phyloP scores from a whole-genome alignment of 2,329 filamentous ascomycete genomes.

The Neopestalotiopsis rosae region DNA sequence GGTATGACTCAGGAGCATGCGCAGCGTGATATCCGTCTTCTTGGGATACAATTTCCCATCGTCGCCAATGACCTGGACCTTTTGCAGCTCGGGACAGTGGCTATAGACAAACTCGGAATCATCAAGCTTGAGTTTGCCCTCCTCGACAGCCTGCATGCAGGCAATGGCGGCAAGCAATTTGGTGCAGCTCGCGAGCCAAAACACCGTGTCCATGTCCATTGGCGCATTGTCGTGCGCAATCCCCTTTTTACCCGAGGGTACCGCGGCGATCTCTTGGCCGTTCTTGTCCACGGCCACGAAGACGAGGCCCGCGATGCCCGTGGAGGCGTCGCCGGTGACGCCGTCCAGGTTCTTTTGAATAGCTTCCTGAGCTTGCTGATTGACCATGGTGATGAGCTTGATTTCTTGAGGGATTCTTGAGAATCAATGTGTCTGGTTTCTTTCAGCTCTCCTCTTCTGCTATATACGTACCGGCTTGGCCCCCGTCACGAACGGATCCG shows the following conservation, averaged over 20 bases:
- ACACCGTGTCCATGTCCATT: constrained; percentile 65
- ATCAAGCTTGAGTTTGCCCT: constrained; percentile 52
- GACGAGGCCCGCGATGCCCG: constrained; percentile 8
- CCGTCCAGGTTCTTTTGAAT: not conserved
- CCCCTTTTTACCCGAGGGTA: constrained; percentile 55
- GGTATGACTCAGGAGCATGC: constrained; percentile 62
- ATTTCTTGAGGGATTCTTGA: too few species aligned
- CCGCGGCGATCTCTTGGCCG: constrained; percentile 52
- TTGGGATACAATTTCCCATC: constrained; percentile 48
- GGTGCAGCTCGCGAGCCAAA: constrained; percentile 64
- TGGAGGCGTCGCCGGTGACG: not conserved
- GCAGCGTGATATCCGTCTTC: constrained; percentile 55
- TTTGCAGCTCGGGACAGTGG: constrained; percentile 55
- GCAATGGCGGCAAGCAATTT: constrained; percentile 60
- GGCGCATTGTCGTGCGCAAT: constrained; percentile 44
- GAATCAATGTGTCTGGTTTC: too few species aligned
- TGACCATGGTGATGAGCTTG: not conserved
- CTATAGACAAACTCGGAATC: constrained; percentile 50
- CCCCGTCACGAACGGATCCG: too few species aligned
- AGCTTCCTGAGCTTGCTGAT: not conserved
- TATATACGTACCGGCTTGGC: too few species aligned
- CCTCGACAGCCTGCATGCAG: constrained; percentile 63
- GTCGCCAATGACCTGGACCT: constrained; percentile 48
- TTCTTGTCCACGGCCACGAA: constrained; percentile 47
- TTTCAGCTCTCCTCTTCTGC: too few species aligned